Base-by-base conservation (phyloP, 345 rosid genomes). In the Erodium maritimum region DNA sequence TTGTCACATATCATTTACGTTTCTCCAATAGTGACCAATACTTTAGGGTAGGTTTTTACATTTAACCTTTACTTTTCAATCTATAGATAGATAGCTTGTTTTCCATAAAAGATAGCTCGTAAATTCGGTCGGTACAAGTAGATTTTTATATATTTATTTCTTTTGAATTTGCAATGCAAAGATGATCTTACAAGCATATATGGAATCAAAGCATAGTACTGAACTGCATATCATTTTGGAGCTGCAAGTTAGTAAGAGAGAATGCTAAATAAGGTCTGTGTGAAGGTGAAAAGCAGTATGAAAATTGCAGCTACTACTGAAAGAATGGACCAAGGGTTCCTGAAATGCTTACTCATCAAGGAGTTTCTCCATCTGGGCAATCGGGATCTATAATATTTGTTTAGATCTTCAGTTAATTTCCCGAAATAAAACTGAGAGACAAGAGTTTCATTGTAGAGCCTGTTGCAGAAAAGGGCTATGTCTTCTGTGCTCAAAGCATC, bases 401-500 rank as follows among this genome's bases (percentile, higher is more conserved):
- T 37, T 5, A 37, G 8, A 1, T 37, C 13, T 5, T 37, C 8
- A 37, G 46, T 37, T 12, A 37, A 37, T 1, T 5, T 11, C 2
- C 46, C 46, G 10, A 65, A 68, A 21, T 24, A 59, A 50, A 50
- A 61, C 17, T 59, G n/a, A 52, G 56, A 61, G 48, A 68, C 52
- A 14, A 55, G 48, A 18, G 71, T 57, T 21, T 66, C 71, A 12
- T 54, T 51, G 60, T 63, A 69, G 2, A 69, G 58, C 59, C 59
- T 46, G 25, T 69, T 66, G 60, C 69, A 69, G 20, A 62, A 33
- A 17, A 29, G 17, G 1, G 68, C 34, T 17, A 59, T 54, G 19
- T 66, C 74, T 0, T 62, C 73, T 2, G 65, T 65, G 24, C 61
- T 54, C 54, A 73, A 24, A 67, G 65, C 58, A 24, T 45, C 59